Base-by-base conservation (phyloP, 208 protist genomes). In the Porcisia deanei region DNA sequence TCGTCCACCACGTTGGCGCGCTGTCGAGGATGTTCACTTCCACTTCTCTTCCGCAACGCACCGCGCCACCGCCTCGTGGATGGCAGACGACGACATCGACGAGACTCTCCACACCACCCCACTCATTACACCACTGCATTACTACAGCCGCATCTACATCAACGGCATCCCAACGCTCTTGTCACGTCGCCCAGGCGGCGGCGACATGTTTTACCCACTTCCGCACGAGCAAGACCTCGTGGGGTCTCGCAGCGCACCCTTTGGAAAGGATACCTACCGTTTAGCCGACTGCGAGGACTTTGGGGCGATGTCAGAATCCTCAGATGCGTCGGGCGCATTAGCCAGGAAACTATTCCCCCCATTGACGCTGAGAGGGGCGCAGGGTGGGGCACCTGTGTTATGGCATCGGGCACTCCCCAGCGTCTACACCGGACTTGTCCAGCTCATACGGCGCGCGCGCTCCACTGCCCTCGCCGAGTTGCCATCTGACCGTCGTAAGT, bases 171-270 rank as follows among this genome's bases (percentile, higher is more conserved):
- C 94, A 0, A 81, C 89, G 54, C 76, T 97, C 39, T 58, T 97
- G 16, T 91, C 91, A 2, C 84, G 83, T 10, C 81, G 88, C 6
- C 91, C 91, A 0, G 94, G 94, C 6, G 94, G 94, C 0, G 91
- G 94, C 5, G 91, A 95, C 65, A 89, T 96, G 80, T 97, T 97
- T 78, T 94, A 92, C 70, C 85, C 88, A 12, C 81, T 97, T 64
- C 91, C 93, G 14, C 88, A 93, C 69, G 91, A 94, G 70, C 57
- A 76, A 57, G 77, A 80, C 37, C 73, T 79, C 25, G 63, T 85
- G 64, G 63, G 54, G 30, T 53, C 79, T 12, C n/a, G 3, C 10
- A 71, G 30, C 37, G 68, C 68, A 61, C 1, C 43, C 1, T 2
- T 41, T 2, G 39, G 55, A 5, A 6, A 25, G 12, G 30, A 75